Evolutionary conservation across 768 basidiomycete genomes (phyloP), one percentile per base, ranked within the genome.

Genomic region (Lactarius psammicola): DNA sequence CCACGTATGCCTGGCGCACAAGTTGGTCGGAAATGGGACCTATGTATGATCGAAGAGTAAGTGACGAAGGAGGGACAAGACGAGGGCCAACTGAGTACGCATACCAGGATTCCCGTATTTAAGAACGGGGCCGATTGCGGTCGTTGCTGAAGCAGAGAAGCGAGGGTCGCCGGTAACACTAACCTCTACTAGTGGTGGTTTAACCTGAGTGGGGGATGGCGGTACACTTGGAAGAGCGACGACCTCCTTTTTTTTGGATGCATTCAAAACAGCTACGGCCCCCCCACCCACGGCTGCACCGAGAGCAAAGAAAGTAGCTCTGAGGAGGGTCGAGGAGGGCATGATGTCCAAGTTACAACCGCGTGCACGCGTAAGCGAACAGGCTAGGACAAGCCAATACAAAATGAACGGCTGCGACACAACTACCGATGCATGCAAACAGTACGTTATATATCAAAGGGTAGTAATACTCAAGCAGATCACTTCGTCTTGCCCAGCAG

Each of bases 31-130:
- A 81, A 59, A 94, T 81, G 17, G 95, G 95, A 9, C 95, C 94
- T 96, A 69, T n/a, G 49, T 65, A 46, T 65, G 46, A 53, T 61
- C 40, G 63, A 56, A 38, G 33, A 36, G 63, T 59, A 17, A 49
- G 36, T 7, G 44, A 40, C 28, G 23, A 40, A n/a, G 23, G 17
- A 17, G 23, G 3, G 42, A 17, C 28, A 33, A 33, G 26, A 30
- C 23, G 18, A 33, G 42, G 40, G 55, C 57, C 28, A 38, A 40
- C 5, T 11, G 18, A 26, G 17, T 36, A 54, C 31, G 74, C 82
- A 68, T 66, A 92, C 92, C 92, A 69, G 93, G 94, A 73, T 92
- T 83, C 10, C 92, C 92, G 71, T 91, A 87, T 73, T 87, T 94
- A 65, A 94, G 76, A 3, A 87, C 81, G 3, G 82, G 73, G 0